Conservation (phyloP, 2,329 filamentous ascomycete species). For the Gaeumannomyces sp. region DNA sequence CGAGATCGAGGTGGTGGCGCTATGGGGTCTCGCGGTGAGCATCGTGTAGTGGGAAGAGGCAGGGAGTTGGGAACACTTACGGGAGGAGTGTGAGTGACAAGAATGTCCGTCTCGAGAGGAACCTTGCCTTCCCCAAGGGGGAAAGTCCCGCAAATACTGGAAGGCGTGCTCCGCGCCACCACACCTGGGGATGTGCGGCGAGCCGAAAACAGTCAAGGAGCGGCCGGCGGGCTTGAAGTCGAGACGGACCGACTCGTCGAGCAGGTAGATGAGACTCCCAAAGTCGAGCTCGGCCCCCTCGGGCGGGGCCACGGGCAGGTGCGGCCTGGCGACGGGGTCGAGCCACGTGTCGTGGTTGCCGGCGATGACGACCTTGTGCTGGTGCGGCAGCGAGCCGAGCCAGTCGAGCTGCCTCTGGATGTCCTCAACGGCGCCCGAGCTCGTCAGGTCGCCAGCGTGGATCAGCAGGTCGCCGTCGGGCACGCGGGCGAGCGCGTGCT, state of each 20-base stretch:
- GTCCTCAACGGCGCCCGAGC: conserved; percentile 62
- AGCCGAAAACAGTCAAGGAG: conserved; percentile 68
- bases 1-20: conserved; percentile 63
- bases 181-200: conserved; percentile 71
- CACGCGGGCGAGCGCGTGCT: conserved; percentile 49
- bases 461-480: conserved; percentile 80
- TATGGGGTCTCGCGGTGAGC: conserved; percentile 21
- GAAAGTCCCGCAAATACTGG: conserved; percentile 59
- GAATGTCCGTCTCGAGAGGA: conserved; percentile 66
- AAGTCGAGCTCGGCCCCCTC: conserved; percentile 49
- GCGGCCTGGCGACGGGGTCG: conserved; percentile 56
- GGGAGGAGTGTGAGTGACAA: conserved; percentile 78
- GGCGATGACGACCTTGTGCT: conserved; percentile 73
- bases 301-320: conserved; percentile 47
- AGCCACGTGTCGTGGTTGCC: conserved; percentile 91
- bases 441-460: conserved; percentile 81
- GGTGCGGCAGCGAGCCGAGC: conserved; percentile 67
- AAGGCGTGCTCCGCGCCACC: conserved; percentile 70
- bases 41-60: background rate
- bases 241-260: conserved; percentile 60
- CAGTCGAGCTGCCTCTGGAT: conserved; percentile 83
- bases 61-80: conserved; percentile 26
- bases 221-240: conserved; percentile 50
- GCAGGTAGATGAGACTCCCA: conserved; percentile 66
- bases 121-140: conserved; percentile 70